Conservation (phyloP, 73 alveolate genomes). For the Paramecium caudatum region DNA sequence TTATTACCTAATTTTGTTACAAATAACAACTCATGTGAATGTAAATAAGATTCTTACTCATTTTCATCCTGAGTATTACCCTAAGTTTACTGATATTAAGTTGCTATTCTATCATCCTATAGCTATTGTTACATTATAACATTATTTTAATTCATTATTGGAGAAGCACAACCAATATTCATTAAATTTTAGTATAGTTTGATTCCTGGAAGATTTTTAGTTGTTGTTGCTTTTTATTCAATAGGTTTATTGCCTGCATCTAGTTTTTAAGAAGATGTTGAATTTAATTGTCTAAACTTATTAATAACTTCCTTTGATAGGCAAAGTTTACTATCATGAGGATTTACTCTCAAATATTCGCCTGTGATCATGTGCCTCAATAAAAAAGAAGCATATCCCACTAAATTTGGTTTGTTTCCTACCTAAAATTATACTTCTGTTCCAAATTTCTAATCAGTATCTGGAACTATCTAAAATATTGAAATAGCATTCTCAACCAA, state of each 20-base stretch:
- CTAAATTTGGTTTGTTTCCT: slow-evolving; percentile 52
- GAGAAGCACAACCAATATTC: not conserved
- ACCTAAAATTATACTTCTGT: not conserved
- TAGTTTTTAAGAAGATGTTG: not conserved
- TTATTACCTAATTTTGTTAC: slow-evolving; percentile 53
- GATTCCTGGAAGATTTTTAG: slow-evolving; percentile 9
- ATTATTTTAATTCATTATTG: not conserved
- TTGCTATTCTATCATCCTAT: slow-evolving; percentile 37
- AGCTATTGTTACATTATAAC: not conserved
- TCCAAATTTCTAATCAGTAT: slow-evolving; percentile 30
- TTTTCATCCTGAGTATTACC: not conserved
- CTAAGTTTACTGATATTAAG: not conserved
- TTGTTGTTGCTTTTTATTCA: not conserved
- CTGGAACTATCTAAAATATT: slow-evolving; percentile 49
- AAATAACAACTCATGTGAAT: not conserved
- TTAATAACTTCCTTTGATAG: not conserved
- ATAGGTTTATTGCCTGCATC: not conserved
- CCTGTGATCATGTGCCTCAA: slow-evolving; percentile 54
- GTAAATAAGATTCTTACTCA: not conserved
- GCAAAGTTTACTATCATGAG: not conserved
- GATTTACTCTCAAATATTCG: slow-evolving; percentile 44
- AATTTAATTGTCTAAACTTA: not conserved
- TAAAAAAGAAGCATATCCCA: slow-evolving; percentile 13
- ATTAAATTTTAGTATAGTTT: slow-evolving; percentile 49
- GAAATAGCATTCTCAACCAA: slow-evolving; percentile 12